Evolutionary conservation across 1,284 basidiomycete genomes (phyloP).

Genomic region (Sanguinoderma infundibulare): DNA sequence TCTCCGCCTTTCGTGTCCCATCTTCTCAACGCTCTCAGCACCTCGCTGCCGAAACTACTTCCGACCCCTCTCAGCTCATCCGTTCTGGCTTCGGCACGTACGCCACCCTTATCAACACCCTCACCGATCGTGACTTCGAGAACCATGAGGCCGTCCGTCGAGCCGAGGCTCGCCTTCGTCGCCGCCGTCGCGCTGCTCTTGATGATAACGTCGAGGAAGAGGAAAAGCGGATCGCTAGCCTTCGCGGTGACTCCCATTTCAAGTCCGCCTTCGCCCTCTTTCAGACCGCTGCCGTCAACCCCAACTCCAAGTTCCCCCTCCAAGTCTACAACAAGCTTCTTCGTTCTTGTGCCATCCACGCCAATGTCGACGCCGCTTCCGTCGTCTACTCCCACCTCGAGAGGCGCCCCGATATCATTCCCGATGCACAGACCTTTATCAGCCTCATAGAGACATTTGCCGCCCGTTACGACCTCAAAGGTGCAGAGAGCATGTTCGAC

Average conservation of each 20-base stretch:
- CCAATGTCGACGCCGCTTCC: constrained; percentile 66
- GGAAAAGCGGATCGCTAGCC: constrained; percentile 42
- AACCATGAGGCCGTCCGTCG: constrained; percentile 52
- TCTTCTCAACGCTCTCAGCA: constrained; percentile 15
- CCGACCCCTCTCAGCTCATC: constrained; percentile 20
- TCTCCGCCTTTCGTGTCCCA: constrained; percentile 22
- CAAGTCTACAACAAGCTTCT: constrained; percentile 62
- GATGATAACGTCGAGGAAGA: constrained; percentile 29
- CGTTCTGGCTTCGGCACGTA: constrained; percentile 58
- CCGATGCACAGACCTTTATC: constrained; percentile 53
- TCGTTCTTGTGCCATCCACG: constrained; percentile 64
- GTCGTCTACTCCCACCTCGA: constrained; percentile 74
- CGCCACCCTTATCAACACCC: constrained; percentile 65
- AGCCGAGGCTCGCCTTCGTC: constrained; percentile 49
- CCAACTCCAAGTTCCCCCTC: constrained; percentile 41
- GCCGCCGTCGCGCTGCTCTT: constrained; percentile 33
- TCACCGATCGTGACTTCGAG: constrained; percentile 78
- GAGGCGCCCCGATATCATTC: constrained; percentile 43
- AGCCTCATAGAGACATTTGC: constrained; percentile 69
- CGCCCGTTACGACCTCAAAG: constrained; percentile 54
- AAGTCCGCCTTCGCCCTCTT: constrained; percentile 75
- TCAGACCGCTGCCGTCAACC: constrained; percentile 54
- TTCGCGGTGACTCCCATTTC: constrained; percentile 74
- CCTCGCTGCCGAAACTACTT: constrained; percentile 9
- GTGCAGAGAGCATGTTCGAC: constrained; percentile 72